Evolutionary conservation across 129 eudicot species (phyloP).

Genomic region (Ambrosia artemisiifolia): DNA sequence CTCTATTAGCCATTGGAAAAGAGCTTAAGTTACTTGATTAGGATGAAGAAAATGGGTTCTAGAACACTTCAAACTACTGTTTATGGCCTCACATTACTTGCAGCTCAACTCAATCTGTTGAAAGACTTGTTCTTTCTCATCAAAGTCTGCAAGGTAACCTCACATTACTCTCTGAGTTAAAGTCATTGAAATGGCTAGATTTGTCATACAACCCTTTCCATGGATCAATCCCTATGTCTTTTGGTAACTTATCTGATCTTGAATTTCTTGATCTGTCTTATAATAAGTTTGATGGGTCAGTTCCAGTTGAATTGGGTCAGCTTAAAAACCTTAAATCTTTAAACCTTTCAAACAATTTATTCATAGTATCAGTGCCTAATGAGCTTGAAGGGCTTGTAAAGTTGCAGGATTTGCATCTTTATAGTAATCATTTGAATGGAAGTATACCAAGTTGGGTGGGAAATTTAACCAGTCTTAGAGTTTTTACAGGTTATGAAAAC

Average conservation of each 20-base stretch:
- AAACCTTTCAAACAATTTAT: conserved; percentile 72
- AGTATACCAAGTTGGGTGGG: conserved; percentile 83
- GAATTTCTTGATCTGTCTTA: conserved; percentile 95
- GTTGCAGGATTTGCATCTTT: conserved; percentile 74
- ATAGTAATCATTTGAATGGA: conserved; percentile 62
- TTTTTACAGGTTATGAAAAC: conserved; percentile 91
- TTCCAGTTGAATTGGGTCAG: conserved; percentile 63
- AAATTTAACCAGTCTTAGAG: conserved; percentile 68
- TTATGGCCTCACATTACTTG: conserved; percentile 81
- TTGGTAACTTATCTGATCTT: conserved; percentile 72
- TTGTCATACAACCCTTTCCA: conserved; percentile 75
- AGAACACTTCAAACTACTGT: conserved; percentile 66
- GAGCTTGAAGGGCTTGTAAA: conserved; percentile 61
- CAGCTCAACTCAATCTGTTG: conserved; percentile 55
- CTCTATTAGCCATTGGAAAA: conserved; percentile 55
- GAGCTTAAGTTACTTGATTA: conserved; percentile 63
- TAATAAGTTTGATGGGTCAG: conserved; percentile 63
- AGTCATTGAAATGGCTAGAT: conserved; percentile 79
- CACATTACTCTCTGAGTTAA: conserved; percentile 70
- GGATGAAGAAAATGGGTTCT: conserved; percentile 38
- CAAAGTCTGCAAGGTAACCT: conserved; percentile 81
- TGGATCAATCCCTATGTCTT: conserved; percentile 64
- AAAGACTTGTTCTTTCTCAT: conserved; percentile 79
- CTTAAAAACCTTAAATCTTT: conserved; percentile 66
- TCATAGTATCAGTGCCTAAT: conserved; percentile 68